A percentile compares a stretch with the other conserved stretches of the same genome.
phyloP scores from a whole-genome alignment of 805 yeast genomes.

The Wickerhamiella spandovensis region DNA sequence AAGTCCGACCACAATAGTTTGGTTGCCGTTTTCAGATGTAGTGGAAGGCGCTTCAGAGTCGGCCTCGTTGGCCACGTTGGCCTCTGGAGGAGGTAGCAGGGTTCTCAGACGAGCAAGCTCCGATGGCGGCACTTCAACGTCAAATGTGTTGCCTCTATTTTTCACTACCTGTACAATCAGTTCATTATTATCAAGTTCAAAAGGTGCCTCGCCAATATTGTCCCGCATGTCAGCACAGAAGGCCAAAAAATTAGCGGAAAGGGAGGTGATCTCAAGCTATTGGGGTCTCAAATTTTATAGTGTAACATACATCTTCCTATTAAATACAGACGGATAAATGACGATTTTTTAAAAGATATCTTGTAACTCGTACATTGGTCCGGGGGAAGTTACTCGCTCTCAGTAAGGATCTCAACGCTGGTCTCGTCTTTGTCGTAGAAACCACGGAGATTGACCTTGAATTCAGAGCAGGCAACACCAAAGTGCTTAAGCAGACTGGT shows the following conservation, averaged over 20 bases:
- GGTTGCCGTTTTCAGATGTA: background rate
- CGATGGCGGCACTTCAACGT: conserved; percentile 19
- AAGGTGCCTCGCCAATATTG: conserved; percentile 22
- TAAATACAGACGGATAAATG: background rate
- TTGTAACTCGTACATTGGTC: background rate
- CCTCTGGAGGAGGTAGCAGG: too few relatives aligned
- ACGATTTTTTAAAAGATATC: background rate
- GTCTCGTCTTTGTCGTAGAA: conserved; percentile 54
- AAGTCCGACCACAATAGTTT: conserved; percentile 20
- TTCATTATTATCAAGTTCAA: conserved; percentile 17
- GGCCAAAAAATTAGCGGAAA: too few relatives aligned
- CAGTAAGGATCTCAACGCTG: conserved; percentile 9
- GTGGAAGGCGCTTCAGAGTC: background rate
- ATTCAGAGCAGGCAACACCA: conserved; percentile 89
- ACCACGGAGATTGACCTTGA: conserved; percentile 68
- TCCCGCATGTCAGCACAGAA: background rate
- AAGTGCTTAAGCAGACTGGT: conserved; percentile 86
- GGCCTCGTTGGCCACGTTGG: too few relatives aligned
- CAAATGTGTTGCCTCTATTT: conserved; percentile 25
- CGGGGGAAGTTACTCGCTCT: background rate
- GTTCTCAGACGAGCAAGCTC: conserved; percentile 5
- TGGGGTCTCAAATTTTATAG: too few relatives aligned
- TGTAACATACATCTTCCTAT: too few relatives aligned
- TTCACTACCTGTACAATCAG: conserved; percentile 21
- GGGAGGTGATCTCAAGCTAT: too few relatives aligned